Conservation (phyloP, 2,329 filamentous ascomycete species). For the Alternaria burnsii region DNA sequence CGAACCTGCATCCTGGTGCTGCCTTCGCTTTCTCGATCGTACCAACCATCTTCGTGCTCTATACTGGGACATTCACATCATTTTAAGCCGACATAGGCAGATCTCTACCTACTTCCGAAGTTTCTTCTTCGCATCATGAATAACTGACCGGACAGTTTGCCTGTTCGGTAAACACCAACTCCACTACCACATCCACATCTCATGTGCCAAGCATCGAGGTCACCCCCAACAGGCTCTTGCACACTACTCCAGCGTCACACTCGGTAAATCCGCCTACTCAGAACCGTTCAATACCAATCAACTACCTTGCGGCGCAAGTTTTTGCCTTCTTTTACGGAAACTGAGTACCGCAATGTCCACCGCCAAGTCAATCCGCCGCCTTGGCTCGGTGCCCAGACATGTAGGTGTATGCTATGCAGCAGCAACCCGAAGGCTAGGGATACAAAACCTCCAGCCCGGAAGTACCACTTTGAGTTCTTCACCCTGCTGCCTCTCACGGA, state of each 20-base stretch:
- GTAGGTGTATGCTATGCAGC: slow-evolving; percentile 7
- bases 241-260: slow-evolving; percentile 12
- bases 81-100: neutral
- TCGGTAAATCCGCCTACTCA: slow-evolving; percentile 6
- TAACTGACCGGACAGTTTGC: neutral
- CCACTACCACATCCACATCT: slow-evolving; percentile 8
- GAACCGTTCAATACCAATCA: slow-evolving; percentile 11
- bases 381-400: slow-evolving; percentile 32
- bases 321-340: slow-evolving; percentile 16
- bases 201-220: slow-evolving; percentile 9
- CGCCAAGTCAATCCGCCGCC: slow-evolving; percentile 34
- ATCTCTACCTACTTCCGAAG: neutral
- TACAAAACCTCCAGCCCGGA: slow-evolving; percentile 21
- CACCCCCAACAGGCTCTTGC: slow-evolving; percentile 11
- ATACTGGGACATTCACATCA: no score
- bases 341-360: slow-evolving; percentile 39
- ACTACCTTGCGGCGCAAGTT: slow-evolving; percentile 12
- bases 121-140: neutral
- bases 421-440: slow-evolving; percentile 1
- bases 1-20: neutral
- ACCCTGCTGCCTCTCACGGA: slow-evolving; percentile 7
- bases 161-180: slow-evolving; percentile 4
- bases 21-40: neutral
- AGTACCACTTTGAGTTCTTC: neutral
- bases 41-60: neutral